Percentiles rank a stretch among this genome's conserved stretches.
phyloP scores from a whole-genome alignment of 768 basidiomycete species.

The Leccinum rimulosum region DNA sequence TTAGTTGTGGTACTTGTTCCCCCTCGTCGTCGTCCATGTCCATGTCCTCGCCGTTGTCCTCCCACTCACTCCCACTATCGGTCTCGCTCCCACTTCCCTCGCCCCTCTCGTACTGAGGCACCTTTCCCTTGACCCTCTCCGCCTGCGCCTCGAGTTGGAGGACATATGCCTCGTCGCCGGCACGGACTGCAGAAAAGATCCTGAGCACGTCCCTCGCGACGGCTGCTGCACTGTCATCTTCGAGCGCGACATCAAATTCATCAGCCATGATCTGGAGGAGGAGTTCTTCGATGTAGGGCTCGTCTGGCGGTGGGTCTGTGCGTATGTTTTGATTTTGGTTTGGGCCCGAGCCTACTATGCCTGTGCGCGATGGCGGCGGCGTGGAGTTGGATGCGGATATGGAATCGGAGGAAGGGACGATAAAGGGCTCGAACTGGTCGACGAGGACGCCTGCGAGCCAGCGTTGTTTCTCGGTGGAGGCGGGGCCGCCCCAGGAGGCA shows the following conservation, averaged over 20 bases:
- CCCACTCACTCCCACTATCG: constrained; percentile 46
- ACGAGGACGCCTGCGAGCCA: constrained; percentile 84
- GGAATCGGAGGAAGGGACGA: constrained; percentile 17
- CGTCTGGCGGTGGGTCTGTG: constrained; percentile 43
- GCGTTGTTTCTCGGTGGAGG: constrained; percentile 66
- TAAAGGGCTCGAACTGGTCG: constrained; percentile 68
- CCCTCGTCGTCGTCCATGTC: constrained; percentile 22
- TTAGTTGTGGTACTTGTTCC: constrained; percentile 54
- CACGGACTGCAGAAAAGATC: constrained; percentile 58
- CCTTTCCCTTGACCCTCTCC: constrained; percentile 55
- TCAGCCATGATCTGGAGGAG: constrained; percentile 82
- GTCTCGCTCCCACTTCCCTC: constrained; percentile 32
- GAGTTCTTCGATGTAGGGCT: constrained; percentile 75
- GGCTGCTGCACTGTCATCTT: constrained; percentile 77
- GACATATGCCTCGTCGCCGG: constrained; percentile 50
- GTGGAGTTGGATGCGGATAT: neutral
- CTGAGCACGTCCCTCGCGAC: constrained; percentile 72
- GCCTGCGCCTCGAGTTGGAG: constrained; percentile 62
- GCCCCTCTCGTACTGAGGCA: constrained; percentile 45
- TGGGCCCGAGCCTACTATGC: neutral
- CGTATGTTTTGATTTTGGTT: neutral
- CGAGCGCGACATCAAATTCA: constrained; percentile 81
- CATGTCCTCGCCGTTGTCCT: constrained; percentile 33
- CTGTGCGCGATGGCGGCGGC: neutral
- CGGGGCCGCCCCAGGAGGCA: constrained; percentile 83